Percentiles rank a stretch among this genome's conserved stretches.
phyloP scores from a whole-genome alignment of 257 asterid genomes.

The Scutellaria baicalensis region DNA sequence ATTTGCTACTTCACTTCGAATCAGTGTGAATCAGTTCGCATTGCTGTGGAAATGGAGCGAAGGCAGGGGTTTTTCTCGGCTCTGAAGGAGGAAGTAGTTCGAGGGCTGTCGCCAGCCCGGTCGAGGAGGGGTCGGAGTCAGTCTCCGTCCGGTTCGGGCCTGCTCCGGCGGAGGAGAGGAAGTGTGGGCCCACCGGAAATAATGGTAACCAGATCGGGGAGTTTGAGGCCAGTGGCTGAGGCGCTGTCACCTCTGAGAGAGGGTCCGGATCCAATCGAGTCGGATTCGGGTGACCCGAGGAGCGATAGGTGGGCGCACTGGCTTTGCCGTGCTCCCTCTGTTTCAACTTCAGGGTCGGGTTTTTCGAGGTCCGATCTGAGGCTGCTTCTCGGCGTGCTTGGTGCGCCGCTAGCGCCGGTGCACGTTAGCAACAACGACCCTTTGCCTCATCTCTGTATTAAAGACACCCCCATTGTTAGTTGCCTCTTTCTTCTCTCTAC shows the following conservation, averaged over 20 bases:
- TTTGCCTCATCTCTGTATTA: slow-evolving; percentile 48
- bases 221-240: slow-evolving; percentile 39
- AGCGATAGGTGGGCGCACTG: slow-evolving; percentile 52
- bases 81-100: slow-evolving; percentile 37
- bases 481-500: neutral
- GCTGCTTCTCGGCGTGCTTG: slow-evolving; percentile 70
- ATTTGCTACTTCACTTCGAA: neutral
- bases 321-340: slow-evolving; percentile 50
- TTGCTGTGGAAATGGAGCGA: slow-evolving; percentile 32
- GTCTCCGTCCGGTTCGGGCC: slow-evolving; percentile 37
- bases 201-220: slow-evolving; percentile 29
- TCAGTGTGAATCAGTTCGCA: neutral
- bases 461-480: slow-evolving; percentile 58
- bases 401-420: slow-evolving; percentile 81
- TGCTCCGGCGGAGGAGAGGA: slow-evolving; percentile 28
- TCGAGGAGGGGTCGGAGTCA: slow-evolving; percentile 32
- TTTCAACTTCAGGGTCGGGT: slow-evolving; percentile 36
- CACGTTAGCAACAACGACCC: slow-evolving; percentile 62
- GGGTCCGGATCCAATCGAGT: slow-evolving; percentile 59
- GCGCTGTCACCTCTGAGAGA: slow-evolving; percentile 56
- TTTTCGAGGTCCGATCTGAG: slow-evolving; percentile 67
- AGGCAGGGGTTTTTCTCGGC: slow-evolving; percentile 46
- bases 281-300: slow-evolving; percentile 37
- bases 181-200: slow-evolving; percentile 30
- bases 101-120: slow-evolving; percentile 50